Conservation (phyloP, 306 rosid genomes). For the Psophocarpus tetragonolobus region DNA sequence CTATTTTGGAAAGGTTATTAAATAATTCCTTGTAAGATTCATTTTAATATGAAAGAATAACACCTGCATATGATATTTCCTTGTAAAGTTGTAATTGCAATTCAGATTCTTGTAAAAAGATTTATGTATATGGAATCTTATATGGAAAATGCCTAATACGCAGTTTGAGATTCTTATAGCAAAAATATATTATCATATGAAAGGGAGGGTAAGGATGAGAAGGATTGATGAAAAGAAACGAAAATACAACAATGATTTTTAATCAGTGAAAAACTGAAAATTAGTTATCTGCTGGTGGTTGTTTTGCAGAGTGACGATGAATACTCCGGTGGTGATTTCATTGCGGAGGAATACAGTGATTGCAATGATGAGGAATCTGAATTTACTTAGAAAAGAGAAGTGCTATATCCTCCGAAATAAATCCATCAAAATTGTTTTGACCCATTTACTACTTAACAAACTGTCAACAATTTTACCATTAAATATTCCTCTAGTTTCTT, state of each 20-base stretch:
- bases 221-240: conserved; percentile 8
- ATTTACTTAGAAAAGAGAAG: not conserved
- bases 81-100: not conserved
- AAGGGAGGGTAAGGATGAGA: not conserved
- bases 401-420: too few relatives aligned
- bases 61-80: not conserved
- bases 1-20: not conserved
- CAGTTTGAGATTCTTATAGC: not conserved
- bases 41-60: not conserved
- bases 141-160: conserved; percentile 1
- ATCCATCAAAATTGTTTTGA: too few relatives aligned
- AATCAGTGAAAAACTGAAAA: not conserved
- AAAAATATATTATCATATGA: not conserved
- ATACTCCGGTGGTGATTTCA: conserved; percentile 31
- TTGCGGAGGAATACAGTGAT: conserved; percentile 27
- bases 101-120: conserved; percentile 20
- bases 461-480: too few relatives aligned
- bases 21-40: not conserved
- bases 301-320: conserved; percentile 57
- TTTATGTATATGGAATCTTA: conserved; percentile 21
- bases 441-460: too few relatives aligned
- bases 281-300: conserved; percentile 13
- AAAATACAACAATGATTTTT: not conserved
- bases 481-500: too few relatives aligned
- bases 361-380: conserved; percentile 24